Conservation (phyloP, 352 stramenopile species). For the Bremia lactucae region DNA sequence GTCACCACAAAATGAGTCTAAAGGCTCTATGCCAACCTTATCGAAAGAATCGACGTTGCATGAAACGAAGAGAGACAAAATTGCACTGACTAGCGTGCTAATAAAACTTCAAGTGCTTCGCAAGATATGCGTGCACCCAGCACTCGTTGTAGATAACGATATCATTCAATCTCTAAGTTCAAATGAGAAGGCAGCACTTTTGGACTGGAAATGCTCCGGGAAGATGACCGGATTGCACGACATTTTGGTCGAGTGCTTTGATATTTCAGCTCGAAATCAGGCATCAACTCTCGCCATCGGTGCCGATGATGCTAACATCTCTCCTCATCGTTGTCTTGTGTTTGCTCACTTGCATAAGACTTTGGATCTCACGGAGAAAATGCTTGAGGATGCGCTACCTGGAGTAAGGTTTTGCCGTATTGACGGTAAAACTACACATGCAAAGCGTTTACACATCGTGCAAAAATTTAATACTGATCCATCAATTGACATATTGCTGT, state of each 20-base stretch:
- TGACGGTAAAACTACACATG: slow-evolving; percentile 81
- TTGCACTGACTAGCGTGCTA: slow-evolving; percentile 33
- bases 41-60: neutral
- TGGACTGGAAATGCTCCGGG: slow-evolving; percentile 75
- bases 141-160: slow-evolving; percentile 51
- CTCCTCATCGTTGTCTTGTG: slow-evolving; percentile 89
- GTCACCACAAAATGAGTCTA: slow-evolving; percentile 7
- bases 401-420: slow-evolving; percentile 80
- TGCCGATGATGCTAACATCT: slow-evolving; percentile 14
- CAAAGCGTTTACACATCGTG: slow-evolving; percentile 74
- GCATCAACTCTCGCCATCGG: neutral
- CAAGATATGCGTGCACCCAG: slow-evolving; percentile 92
- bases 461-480: slow-evolving; percentile 88
- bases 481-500: slow-evolving; percentile 89
- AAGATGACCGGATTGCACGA: slow-evolving; percentile 85
- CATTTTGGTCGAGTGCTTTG: slow-evolving; percentile 62
- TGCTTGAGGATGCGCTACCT: slow-evolving; percentile 67
- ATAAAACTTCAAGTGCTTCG: slow-evolving; percentile 73
- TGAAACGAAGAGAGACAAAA: neutral
- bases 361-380: slow-evolving; percentile 89
- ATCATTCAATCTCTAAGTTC: slow-evolving; percentile 12
- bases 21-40: slow-evolving; percentile 1
- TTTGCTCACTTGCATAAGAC: slow-evolving; percentile 92
- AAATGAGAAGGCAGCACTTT: slow-evolving; percentile 20
- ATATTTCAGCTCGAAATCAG: slow-evolving; percentile 21